Base-by-base conservation (phyloP, 2,329 filamentous ascomycete genomes). In the Cladorrhinum sp. region DNA sequence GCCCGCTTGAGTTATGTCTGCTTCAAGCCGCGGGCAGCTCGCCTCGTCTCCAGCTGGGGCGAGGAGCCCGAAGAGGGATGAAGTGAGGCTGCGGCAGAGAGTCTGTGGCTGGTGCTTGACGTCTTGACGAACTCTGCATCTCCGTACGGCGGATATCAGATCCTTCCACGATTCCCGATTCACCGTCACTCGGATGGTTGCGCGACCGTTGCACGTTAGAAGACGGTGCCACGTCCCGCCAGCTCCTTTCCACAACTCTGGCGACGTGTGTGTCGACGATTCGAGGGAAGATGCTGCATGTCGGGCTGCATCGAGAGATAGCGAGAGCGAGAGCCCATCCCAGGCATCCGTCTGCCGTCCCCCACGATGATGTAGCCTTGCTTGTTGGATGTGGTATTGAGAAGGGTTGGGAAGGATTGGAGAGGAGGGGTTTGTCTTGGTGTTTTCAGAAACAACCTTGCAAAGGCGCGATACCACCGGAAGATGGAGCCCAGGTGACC, bases 261-360 rank as follows among this genome's bases (percentile, higher is more conserved):
- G 36, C 13, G 18, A 55, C 53, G 53, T 55, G 53, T 55, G 53
- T 13, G 38, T 20, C 38, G 53, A 41, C 36, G 10, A 55, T 55
- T 55, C 36, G 53, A 41, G 12, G 52, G 52, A 56, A 49, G 53
- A 55, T 56, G 32, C 41, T 56, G 53, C 53, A 56, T 36, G 20
- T 18, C 52, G 22, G 27, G 18, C 32, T 25, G 52, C 52, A 55
- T 9, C 16, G n/a, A 55, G 38, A 41, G 23, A 55, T 20, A 36
- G 51, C 36, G n/a, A n/a, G n/a, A n/a, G n/a, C n/a, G n/a, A n/a
- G n/a, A n/a, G n/a, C n/a, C 45, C 22, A 10, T 50, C 45, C 45
- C 53, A 45, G 18, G 24, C 25, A 16, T 18, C 24, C 23, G 25
- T 29, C 24, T 38, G 16, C 51, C n/a, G 27, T 36, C 36, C 53